Percentiles rank a stretch among this genome's conserved stretches.
Conservation (phyloP, 1,284 basidiomycete genomes). For the Cystobasidium sp. region DNA sequence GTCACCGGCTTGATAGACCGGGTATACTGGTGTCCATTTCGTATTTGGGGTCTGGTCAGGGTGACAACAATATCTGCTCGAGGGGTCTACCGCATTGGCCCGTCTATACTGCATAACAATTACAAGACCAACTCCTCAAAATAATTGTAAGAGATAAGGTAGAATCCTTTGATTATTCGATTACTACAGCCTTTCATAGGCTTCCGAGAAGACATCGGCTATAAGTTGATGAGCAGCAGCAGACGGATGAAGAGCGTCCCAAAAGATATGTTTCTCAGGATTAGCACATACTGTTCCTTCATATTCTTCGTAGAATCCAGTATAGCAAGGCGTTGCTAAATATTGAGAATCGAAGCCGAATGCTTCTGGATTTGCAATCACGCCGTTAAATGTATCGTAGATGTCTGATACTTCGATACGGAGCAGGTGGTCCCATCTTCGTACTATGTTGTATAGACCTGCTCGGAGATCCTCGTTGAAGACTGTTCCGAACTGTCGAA, state of each 20-base stretch:
- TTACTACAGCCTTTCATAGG: conserved; percentile 9
- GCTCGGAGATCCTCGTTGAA: conserved; percentile 5
- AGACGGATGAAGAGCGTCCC: conserved; percentile 33
- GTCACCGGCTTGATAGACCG: too few species aligned
- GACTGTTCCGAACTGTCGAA: not conserved
- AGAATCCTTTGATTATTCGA: too few species aligned
- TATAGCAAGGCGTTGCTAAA: conserved; percentile 19
- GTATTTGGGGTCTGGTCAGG: too few species aligned
- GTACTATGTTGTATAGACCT: conserved; percentile 3
- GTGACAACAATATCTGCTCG: too few species aligned
- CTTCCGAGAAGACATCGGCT: conserved; percentile 20
- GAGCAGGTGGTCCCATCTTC: conserved; percentile 3
- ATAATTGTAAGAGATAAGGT: not conserved
- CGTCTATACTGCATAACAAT: too few species aligned
- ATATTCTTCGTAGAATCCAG: conserved; percentile 20
- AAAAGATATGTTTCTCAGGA: conserved; percentile 33
- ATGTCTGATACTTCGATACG: conserved; percentile 28
- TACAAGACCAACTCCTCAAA: too few species aligned
- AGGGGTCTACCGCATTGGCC: too few species aligned
- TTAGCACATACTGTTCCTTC: conserved; percentile 14
- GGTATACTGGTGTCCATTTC: too few species aligned
- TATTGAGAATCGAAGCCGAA: conserved; percentile 25
- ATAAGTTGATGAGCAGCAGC: conserved; percentile 22
- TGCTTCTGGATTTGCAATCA: conserved; percentile 15
- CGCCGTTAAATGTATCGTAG: conserved; percentile 1